Conservation (phyloP, 108 stramenopile species). For the Cyclotella choctawhatcheeana region DNA sequence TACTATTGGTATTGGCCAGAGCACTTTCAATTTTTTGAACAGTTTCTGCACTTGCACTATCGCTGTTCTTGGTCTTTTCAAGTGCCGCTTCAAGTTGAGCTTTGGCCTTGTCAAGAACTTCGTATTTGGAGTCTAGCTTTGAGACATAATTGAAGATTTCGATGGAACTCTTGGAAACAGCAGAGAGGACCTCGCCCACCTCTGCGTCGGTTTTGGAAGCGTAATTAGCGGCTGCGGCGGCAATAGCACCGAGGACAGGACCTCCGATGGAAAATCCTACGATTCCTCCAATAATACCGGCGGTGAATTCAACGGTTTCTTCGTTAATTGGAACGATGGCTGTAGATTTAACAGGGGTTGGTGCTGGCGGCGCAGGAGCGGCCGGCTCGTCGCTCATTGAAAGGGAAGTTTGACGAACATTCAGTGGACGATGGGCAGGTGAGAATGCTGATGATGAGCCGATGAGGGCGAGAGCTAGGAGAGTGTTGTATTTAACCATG, state of each 20-base stretch:
- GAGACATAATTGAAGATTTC: conserved; percentile 34
- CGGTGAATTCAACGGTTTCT: conserved; percentile 44
- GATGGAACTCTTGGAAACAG: conserved; percentile 26
- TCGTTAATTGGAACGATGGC: conserved; percentile 51
- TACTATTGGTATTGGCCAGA: conserved; percentile 25
- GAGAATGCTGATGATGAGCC: too few species aligned
- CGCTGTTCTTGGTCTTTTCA: conserved; percentile 29
- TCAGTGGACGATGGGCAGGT: too few species aligned
- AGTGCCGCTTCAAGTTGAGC: conserved; percentile 9
- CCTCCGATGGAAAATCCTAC: conserved; percentile 60
- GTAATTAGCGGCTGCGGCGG: conserved; percentile 66
- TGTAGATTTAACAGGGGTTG: conserved; percentile 31
- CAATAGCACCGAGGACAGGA: conserved; percentile 63
- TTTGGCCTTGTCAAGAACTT: conserved; percentile 28
- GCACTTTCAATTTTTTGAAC: conserved; percentile 15
- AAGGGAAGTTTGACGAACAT: too few species aligned
- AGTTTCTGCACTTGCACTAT: not conserved
- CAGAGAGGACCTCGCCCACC: not conserved
- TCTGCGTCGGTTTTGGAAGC: conserved; percentile 42
- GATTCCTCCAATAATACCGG: conserved; percentile 28
- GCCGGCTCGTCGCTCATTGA: too few species aligned
- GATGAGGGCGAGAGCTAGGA: too few species aligned
- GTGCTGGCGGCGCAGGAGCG: conserved; percentile 2
- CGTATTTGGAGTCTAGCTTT: conserved; percentile 34
- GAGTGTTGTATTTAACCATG: too few species aligned